phyloP scores from a whole-genome alignment of 164 flowering plant species.

The Nelumbo lutea region DNA sequence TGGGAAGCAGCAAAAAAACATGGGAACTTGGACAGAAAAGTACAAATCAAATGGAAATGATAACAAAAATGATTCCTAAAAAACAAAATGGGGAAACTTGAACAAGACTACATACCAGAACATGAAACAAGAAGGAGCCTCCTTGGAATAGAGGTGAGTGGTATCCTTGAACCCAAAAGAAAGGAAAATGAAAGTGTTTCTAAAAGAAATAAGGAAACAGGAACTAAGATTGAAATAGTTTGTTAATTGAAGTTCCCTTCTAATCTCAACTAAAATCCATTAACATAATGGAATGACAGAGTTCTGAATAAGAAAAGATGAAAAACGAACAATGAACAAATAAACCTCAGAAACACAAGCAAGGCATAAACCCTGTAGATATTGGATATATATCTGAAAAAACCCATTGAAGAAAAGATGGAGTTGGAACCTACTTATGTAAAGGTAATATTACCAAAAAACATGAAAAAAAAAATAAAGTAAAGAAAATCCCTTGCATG shows the following conservation, averaged over 20 bases:
- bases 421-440: no score
- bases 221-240: background rate
- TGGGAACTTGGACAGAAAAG: background rate
- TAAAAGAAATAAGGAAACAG: background rate
- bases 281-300: background rate
- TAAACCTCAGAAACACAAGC: background rate
- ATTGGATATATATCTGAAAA: background rate
- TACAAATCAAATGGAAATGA: background rate
- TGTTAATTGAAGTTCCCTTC: background rate
- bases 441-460: no score
- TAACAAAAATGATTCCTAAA: background rate
- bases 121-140: background rate
- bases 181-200: background rate
- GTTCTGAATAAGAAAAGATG: background rate
- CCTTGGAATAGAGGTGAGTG: background rate
- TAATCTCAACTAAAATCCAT: background rate
- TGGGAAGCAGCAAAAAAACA: background rate
- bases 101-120: no score
- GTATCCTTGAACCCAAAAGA: background rate
- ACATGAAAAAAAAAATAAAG: background rate
- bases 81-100: background rate
- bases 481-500: background rate
- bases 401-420: no score
- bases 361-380: background rate
- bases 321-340: background rate